Conservation (phyloP, 352 stramenopile genomes). For the Globisporangium nagaii region DNA sequence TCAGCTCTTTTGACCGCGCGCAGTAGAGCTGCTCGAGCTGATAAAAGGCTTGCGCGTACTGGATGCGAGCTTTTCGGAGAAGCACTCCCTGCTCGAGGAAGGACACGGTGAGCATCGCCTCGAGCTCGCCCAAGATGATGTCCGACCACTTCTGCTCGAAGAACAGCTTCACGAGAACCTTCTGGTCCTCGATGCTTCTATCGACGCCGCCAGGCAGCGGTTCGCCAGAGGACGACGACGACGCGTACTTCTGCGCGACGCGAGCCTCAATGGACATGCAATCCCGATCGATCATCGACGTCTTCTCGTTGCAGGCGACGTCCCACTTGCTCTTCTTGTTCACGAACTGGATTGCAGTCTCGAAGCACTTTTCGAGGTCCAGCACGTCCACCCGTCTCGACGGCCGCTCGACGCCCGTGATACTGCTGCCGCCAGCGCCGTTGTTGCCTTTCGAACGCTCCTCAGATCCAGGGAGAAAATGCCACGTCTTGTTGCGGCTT, state of each 20-base stretch:
- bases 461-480: conserved; percentile 59
- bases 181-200: conserved; percentile 15
- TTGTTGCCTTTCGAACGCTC: conserved; percentile 51
- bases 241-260: conserved; percentile 26
- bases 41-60: conserved; percentile 78
- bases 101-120: conserved; percentile 81
- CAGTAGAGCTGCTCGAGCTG: conserved; percentile 52
- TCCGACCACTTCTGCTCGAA: conserved; percentile 92
- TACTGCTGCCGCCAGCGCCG: conserved; percentile 27
- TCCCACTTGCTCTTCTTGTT: conserved; percentile 42
- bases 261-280: conserved; percentile 52
- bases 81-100: conserved; percentile 87
- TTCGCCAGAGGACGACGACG: neutral
- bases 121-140: conserved; percentile 78
- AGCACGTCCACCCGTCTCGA: conserved; percentile 59
- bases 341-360: conserved; percentile 57
- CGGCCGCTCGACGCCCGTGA: conserved; percentile 54
- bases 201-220: neutral
- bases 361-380: conserved; percentile 67
- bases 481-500: conserved; percentile 69
- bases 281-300: conserved; percentile 62
- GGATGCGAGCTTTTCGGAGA: conserved; percentile 70
- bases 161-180: conserved; percentile 51
- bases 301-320: conserved; percentile 32
- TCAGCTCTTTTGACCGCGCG: conserved; percentile 27